A percentile compares a stretch with the other conserved stretches of the same genome.
Evolutionary conservation across 805 yeast genomes (phyloP).

Genomic region (Lachancea fermentati): DNA sequence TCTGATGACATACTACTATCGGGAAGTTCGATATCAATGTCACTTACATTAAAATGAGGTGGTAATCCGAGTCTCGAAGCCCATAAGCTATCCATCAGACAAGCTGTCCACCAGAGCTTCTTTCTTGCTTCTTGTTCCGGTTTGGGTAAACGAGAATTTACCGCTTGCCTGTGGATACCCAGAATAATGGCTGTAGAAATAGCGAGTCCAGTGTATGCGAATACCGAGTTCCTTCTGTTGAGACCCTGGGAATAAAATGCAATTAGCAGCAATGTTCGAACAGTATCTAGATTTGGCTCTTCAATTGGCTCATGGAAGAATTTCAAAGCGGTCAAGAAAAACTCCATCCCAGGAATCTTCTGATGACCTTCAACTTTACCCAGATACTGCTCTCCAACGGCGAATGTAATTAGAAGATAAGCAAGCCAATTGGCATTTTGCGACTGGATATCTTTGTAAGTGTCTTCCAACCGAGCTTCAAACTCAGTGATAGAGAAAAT

Average conservation of each 20-base stretch:
- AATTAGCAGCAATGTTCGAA: constrained; percentile 33
- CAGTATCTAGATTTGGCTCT: constrained; percentile 28
- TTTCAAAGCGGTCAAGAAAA: constrained; percentile 29
- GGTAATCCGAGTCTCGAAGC: constrained; percentile 36
- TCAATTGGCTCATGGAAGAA: constrained; percentile 30
- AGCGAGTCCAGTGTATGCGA: constrained; percentile 34
- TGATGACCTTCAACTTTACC: constrained; percentile 8
- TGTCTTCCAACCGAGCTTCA: constrained; percentile 8
- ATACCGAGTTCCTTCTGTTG: constrained; percentile 34
- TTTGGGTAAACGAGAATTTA: constrained; percentile 9
- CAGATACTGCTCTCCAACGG: constrained; percentile 26
- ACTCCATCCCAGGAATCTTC: constrained; percentile 21
- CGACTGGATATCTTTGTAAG: constrained; percentile 2
- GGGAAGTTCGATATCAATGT: constrained; percentile 30
- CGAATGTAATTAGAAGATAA: constrained; percentile 21
- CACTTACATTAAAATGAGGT: constrained; percentile 30
- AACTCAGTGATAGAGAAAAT: constrained; percentile 7
- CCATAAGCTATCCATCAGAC: constrained; percentile 34
- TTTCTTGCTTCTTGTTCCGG: constrained; percentile 31
- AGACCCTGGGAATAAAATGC: constrained; percentile 35
- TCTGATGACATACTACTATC: constrained; percentile 16
- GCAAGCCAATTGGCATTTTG: constrained; percentile 13
- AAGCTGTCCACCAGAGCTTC: constrained; percentile 39
- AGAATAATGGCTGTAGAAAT: constrained; percentile 29
- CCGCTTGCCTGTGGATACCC: constrained; percentile 30